These are phyloP conservation scores for Paramecium primaurelia DNA, from an alignment of 73 alveolate genomes.

Conservation along the genomic window DNA sequence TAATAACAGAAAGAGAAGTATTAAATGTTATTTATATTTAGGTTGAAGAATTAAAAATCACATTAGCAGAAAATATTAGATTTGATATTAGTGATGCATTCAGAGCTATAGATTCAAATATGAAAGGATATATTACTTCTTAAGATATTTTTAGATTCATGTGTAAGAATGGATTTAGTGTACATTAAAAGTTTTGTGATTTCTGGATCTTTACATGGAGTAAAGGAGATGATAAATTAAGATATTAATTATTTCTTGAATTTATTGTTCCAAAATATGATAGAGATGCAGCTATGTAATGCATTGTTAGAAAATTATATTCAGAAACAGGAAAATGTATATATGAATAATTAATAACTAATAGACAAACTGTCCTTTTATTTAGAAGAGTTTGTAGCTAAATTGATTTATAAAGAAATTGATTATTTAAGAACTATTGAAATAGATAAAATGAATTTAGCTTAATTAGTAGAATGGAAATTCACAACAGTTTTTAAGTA, in stretches of 20 bases:
- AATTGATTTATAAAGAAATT: background rate
- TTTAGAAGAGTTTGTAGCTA: constrained; percentile 34
- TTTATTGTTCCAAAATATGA: constrained; percentile 23
- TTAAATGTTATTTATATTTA: background rate
- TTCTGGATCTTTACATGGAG: background rate
- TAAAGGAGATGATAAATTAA: constrained; percentile 1
- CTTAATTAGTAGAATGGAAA: constrained; percentile 38
- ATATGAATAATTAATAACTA: background rate
- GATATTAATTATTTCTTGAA: background rate
- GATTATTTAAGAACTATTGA: constrained; percentile 17
- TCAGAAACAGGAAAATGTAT: constrained; percentile 30
- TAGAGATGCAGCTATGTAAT: constrained; percentile 36
- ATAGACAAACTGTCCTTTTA: constrained; percentile 27
- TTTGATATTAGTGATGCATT: constrained; percentile 53
- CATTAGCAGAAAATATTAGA: constrained; percentile 37
- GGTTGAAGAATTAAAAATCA: constrained; percentile 38
- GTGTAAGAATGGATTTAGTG: constrained; percentile 43
- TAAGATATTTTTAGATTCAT: constrained; percentile 5
- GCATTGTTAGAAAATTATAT: background rate
- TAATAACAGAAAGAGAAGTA: constrained; percentile 17
- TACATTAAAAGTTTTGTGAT: constrained; percentile 4
- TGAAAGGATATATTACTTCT: constrained; percentile 23
- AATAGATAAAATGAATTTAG: constrained; percentile 21
- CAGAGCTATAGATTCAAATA: constrained; percentile 32
- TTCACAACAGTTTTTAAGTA: background rate